Evolutionary conservation across 2,329 filamentous ascomycete species (phyloP).

Genomic region (Thermoascus crustaceus): DNA sequence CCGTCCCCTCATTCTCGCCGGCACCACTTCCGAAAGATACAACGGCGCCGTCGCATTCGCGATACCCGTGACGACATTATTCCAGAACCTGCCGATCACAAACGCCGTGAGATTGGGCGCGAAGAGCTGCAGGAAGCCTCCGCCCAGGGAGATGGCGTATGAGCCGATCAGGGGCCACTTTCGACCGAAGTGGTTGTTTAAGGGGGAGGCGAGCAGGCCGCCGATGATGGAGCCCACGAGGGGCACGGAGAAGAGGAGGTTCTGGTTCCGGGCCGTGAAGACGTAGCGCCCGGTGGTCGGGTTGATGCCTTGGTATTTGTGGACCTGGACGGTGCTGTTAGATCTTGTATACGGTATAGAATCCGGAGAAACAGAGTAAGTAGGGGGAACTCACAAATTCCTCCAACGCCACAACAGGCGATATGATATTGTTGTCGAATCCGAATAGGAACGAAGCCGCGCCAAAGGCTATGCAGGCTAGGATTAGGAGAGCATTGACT

Average conservation of each 20-base stretch:
- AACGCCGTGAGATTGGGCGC: conserved; percentile 26
- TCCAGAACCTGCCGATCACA: conserved; percentile 25
- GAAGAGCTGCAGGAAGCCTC: conserved; percentile 29
- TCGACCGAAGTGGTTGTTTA: conserved; percentile 26
- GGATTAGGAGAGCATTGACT: conserved; percentile 18
- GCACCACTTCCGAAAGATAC: conserved; percentile 31
- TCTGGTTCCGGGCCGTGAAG: conserved; percentile 27
- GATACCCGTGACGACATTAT: conserved; percentile 24
- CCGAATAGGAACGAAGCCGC: conserved; percentile 26
- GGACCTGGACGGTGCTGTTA: conserved; percentile 13
- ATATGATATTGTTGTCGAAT: conserved; percentile 27
- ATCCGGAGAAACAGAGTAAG: too few relatives aligned
- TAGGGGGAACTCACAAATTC: conserved; percentile 18
- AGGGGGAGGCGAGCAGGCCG: conserved; percentile 23
- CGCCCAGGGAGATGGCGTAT: conserved; percentile 25
- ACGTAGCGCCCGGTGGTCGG: conserved; percentile 14
- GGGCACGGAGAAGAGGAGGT: conserved; percentile 28
- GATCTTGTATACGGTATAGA: too few relatives aligned
- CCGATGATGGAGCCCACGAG: conserved; percentile 28
- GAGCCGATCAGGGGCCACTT: conserved; percentile 27
- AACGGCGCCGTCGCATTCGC: conserved; percentile 27
- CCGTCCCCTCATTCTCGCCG: conserved; percentile 23
- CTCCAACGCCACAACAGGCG: conserved; percentile 20
- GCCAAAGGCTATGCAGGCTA: conserved; percentile 21
- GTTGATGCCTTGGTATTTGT: conserved; percentile 23